phyloP scores from a whole-genome alignment of 2,329 filamentous ascomycete genomes.

The Phialophora macrospora region DNA sequence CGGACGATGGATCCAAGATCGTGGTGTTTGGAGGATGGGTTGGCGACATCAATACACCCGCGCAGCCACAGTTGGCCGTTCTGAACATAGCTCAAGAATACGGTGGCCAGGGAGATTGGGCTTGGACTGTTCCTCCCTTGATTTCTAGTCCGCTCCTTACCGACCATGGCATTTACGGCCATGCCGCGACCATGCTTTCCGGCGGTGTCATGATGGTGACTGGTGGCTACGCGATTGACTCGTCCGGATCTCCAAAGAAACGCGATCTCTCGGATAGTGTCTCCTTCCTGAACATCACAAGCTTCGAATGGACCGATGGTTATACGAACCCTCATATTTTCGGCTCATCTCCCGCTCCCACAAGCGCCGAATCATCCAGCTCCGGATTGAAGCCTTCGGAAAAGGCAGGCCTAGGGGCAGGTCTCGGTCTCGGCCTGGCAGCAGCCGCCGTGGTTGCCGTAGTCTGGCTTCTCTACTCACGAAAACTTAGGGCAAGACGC shows the following conservation, averaged over 20 bases:
- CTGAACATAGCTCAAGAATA: slow-evolving; percentile 76
- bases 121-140: slow-evolving; percentile 49
- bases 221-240: slow-evolving; percentile 61
- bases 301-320: slow-evolving; percentile 61
- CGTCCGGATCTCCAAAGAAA: slow-evolving; percentile 44
- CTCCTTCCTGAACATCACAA: slow-evolving; percentile 65
- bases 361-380: slow-evolving; percentile 26
- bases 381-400: slow-evolving; percentile 43
- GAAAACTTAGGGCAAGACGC: slow-evolving; percentile 51
- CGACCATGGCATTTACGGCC: slow-evolving; percentile 62
- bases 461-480: slow-evolving; percentile 57
- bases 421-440: slow-evolving; percentile 67
- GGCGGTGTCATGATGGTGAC: slow-evolving; percentile 66
- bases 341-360: slow-evolving; percentile 40
- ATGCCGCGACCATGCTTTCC: slow-evolving; percentile 65
- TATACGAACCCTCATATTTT: slow-evolving; percentile 57
- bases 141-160: slow-evolving; percentile 49
- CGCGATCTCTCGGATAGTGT: slow-evolving; percentile 49
- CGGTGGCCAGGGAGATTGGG: slow-evolving; percentile 56
- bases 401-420: slow-evolving; percentile 66
- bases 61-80: slow-evolving; percentile 79
- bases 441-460: slow-evolving; percentile 56
- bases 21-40: slow-evolving; percentile 92
- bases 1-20: slow-evolving; percentile 75
- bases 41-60: slow-evolving; percentile 74